Evolutionary conservation across 1,284 basidiomycete species (phyloP), one percentile per base, ranked within the genome.

Genomic region (Microbotryum saponariae): DNA sequence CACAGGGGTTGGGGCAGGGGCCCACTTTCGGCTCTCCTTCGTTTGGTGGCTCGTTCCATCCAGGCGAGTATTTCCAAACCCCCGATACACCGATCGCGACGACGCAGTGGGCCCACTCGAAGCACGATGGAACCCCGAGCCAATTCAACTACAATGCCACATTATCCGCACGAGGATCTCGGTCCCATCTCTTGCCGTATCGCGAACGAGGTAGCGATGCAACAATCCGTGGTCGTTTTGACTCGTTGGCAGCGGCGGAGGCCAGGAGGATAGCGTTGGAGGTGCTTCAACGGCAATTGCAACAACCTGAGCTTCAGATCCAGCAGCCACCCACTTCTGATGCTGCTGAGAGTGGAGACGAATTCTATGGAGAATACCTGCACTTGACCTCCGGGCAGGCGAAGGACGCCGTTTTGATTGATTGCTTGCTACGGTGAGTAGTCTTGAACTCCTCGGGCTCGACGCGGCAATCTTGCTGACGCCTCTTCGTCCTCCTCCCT

Each of bases 331-430:
- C 51, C 16, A 9, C 27, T 29, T 54, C 33, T 6, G 44, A 46
- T 18, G 27, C 6, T 1, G 18, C 20, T 1, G 21, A 21, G 23
- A n/a, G 21, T 12, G n/a, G 29, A 3, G 31, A 49, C 27, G n/a
- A 27, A 10, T 25, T 29, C 29, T 56, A 65, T 29, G 58, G 54
- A 51, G 59, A 61, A 33, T 66, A 66, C 42, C 53, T 66, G 9
- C 52, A 48, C 25, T 45, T 66, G 1, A 58, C 54, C n/a, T 2
- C 42, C 14, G 61, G 61, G 0, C 64, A 66, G 44, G 31, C 61
- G 14, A 47, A 53, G 29, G 54, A 66, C 21, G 51, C 56, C 16
- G 46, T 50, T 2, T 49, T 66, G 12, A 46, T 66, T 27, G n/a
- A 53, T 10, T 21, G 31, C 8, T 51, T 66, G 16, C 46, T 60